phyloP scores from a whole-genome alignment of 306 rosid genomes.

The Phaseolus lunatus region DNA sequence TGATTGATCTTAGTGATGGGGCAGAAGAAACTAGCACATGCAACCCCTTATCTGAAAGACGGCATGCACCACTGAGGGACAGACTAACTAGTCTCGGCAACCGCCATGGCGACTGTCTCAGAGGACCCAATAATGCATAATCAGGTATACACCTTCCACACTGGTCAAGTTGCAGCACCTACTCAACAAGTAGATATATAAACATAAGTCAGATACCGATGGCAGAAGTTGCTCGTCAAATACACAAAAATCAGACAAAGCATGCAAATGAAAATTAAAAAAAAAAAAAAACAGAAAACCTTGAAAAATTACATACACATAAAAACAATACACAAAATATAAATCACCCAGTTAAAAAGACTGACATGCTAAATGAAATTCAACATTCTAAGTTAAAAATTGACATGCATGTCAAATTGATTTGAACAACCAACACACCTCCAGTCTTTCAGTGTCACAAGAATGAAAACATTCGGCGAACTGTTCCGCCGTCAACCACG shows the following conservation, averaged over 20 bases:
- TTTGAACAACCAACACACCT: slow-evolving; percentile 51
- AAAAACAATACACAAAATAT: neutral
- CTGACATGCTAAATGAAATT: neutral
- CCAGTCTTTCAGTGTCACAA: slow-evolving; percentile 59
- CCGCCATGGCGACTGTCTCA: slow-evolving; percentile 56
- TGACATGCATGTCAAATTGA: too few relatives aligned
- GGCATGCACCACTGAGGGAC: slow-evolving; percentile 85
- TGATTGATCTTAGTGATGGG: slow-evolving; percentile 72
- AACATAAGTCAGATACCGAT: slow-evolving; percentile 28
- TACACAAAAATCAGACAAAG: neutral
- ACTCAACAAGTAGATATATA: slow-evolving; percentile 47
- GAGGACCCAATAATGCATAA: slow-evolving; percentile 54
- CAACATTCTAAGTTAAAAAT: too few relatives aligned
- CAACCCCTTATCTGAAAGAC: slow-evolving; percentile 76
- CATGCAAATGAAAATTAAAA: slow-evolving; percentile 14
- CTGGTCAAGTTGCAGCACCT: slow-evolving; percentile 85
- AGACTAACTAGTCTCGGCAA: slow-evolving; percentile 62
- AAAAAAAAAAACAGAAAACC: neutral
- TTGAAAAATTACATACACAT: neutral
- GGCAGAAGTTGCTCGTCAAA: slow-evolving; percentile 6
- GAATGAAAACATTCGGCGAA: slow-evolving; percentile 54
- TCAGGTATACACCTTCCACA: slow-evolving; percentile 85
- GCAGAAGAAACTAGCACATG: slow-evolving; percentile 65
- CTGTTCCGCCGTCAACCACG: slow-evolving; percentile 83
- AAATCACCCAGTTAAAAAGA: neutral